Percentiles rank a stretch among this genome's conserved stretches.
These are phyloP conservation scores for Curvularia sp. DNA, from an alignment of 2,329 filamentous ascomycete genomes.

Conservation along the genomic window DNA sequence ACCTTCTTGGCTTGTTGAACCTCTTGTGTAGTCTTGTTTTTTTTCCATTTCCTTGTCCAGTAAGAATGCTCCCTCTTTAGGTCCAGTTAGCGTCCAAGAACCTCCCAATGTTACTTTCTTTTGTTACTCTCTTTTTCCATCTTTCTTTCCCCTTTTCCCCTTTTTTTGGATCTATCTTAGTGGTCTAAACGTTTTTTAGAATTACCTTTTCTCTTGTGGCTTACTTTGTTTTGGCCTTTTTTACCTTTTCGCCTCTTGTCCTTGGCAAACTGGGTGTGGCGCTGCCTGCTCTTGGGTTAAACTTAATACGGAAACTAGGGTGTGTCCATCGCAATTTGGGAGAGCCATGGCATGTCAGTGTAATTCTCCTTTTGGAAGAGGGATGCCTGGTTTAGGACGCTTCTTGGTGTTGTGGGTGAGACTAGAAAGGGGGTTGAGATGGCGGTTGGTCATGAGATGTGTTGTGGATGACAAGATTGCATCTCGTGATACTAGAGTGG, in stretches of 20 bases:
- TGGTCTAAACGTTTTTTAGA: too few relatives aligned
- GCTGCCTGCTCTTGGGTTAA: not conserved
- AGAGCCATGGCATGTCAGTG: not conserved
- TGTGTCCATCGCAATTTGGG: not conserved
- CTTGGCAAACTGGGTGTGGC: not conserved
- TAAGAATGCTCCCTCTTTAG: not conserved
- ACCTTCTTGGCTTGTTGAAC: conserved; percentile 7
- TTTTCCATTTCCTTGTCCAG: not conserved
- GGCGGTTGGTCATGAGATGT: not conserved
- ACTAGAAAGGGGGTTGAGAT: not conserved
- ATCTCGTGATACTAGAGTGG: not conserved
- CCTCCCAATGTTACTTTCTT: not conserved
- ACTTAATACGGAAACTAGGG: not conserved
- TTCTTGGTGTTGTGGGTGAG: not conserved
- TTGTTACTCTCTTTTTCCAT: not conserved
- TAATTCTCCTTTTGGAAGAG: not conserved
- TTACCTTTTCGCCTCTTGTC: too few relatives aligned
- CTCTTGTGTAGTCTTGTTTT: not conserved
- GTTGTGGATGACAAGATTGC: not conserved
- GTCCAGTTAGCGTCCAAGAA: not conserved
- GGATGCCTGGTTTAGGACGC: too few relatives aligned
- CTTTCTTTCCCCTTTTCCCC: not conserved
- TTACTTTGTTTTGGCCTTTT: not conserved
- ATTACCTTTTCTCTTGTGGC: too few relatives aligned
- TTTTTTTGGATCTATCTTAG: too few relatives aligned